These are phyloP conservation scores for Phytophthora macrochlamydospora DNA, from an alignment of 352 stramenopile genomes.

Conservation along the genomic window DNA sequence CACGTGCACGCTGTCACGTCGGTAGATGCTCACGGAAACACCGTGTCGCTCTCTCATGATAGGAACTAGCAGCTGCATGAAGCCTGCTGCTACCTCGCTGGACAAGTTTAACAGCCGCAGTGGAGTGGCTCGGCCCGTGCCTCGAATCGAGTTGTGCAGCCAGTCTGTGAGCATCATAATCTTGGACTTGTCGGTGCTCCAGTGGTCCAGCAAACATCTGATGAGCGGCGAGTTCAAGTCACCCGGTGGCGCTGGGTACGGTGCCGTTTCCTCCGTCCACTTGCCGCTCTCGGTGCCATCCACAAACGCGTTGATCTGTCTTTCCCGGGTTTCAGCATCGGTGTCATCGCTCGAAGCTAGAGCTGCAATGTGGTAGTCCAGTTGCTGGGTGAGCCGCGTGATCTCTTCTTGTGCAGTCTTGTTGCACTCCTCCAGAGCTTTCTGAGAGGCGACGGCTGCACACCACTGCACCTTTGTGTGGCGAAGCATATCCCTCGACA, in stretches of 20 bases:
- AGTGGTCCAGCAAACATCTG: slow-evolving; percentile 65
- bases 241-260: slow-evolving; percentile 60
- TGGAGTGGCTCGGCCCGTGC: slow-evolving; percentile 42
- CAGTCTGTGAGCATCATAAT: slow-evolving; percentile 62
- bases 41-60: slow-evolving; percentile 70
- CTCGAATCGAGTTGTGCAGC: slow-evolving; percentile 66
- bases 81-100: slow-evolving; percentile 63
- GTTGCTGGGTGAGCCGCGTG: slow-evolving; percentile 46
- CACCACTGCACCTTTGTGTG: slow-evolving; percentile 74
- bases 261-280: slow-evolving; percentile 58
- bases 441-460: slow-evolving; percentile 63
- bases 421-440: slow-evolving; percentile 66
- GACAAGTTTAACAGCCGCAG: slow-evolving; percentile 52
- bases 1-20: slow-evolving; percentile 59
- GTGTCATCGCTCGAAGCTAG: slow-evolving; percentile 15
- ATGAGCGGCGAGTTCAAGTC: slow-evolving; percentile 75
- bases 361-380: slow-evolving; percentile 50
- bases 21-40: slow-evolving; percentile 66
- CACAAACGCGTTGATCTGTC: slow-evolving; percentile 26
- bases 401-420: slow-evolving; percentile 55
- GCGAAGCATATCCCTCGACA: slow-evolving; percentile 60
- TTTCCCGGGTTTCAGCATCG: slow-evolving; percentile 20
- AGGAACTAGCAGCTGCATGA: slow-evolving; percentile 69
- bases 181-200: slow-evolving; percentile 69
- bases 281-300: slow-evolving; percentile 34